Evolutionary conservation across 2,329 filamentous ascomycete species (phyloP).

Genomic region (Botrytis deweyae): DNA sequence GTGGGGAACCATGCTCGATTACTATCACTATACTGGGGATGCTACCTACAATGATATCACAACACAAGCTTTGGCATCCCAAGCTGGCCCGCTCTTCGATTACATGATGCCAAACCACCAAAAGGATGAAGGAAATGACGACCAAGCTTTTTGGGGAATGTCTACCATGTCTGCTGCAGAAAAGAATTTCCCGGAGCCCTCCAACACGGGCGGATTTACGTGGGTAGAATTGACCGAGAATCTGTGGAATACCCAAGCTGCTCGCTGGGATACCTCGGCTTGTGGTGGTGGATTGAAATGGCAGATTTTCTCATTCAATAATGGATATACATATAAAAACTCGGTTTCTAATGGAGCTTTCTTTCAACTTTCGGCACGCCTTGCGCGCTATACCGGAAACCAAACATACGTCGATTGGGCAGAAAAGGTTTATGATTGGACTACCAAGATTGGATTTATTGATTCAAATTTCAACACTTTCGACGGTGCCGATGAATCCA

Average conservation of each 20-base stretch:
- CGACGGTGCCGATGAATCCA: constrained; percentile 56
- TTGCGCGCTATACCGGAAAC: constrained; percentile 69
- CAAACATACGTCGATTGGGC: constrained; percentile 67
- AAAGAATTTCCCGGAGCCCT: constrained; percentile 62
- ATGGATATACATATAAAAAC: constrained; percentile 82
- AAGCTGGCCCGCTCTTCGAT: constrained; percentile 58
- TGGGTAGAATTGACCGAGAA: constrained; percentile 69
- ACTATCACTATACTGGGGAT: constrained; percentile 66
- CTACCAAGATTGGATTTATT: constrained; percentile 55
- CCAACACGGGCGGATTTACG: constrained; percentile 50
- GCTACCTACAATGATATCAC: constrained; percentile 59
- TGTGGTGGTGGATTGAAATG: constrained; percentile 75
- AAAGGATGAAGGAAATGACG: constrained; percentile 69
- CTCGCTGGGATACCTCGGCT: constrained; percentile 66
- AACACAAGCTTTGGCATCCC: constrained; percentile 57
- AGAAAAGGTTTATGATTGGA: constrained; percentile 66
- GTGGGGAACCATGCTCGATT: constrained; percentile 68
- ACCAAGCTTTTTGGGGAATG: constrained; percentile 73
- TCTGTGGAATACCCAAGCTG: constrained; percentile 68
- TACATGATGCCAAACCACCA: constrained; percentile 58
- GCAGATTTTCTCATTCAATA: constrained; percentile 79
- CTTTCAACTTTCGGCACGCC: constrained; percentile 75
- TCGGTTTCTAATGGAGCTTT: constrained; percentile 78
- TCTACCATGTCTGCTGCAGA: constrained; percentile 67
- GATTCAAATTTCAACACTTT: constrained; percentile 44